Evolutionary conservation across 2,329 filamentous ascomycete genomes (phyloP).

Genomic region (Septoria petroselini): DNA sequence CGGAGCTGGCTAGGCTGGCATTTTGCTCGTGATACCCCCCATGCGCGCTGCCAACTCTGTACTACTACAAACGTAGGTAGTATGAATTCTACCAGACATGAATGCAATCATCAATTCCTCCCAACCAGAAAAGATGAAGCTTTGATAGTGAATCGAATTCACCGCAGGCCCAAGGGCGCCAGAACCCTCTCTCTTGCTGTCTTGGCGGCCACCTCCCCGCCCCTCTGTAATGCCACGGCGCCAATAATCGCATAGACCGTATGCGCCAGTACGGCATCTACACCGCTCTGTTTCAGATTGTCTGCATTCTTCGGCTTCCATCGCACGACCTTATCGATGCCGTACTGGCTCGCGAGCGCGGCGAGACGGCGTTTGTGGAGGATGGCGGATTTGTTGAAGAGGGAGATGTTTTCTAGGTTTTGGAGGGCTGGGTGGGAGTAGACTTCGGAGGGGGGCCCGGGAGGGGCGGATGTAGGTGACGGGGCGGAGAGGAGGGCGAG

Average conservation of each 20-base stretch:
- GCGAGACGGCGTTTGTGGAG: constrained; percentile 65
- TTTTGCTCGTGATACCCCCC: constrained; percentile 4
- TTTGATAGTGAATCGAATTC: too few species aligned
- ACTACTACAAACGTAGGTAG: too few species aligned
- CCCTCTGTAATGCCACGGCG: constrained; percentile 83
- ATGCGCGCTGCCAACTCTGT: not conserved
- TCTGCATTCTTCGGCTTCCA: constrained; percentile 81
- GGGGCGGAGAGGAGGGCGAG: constrained; percentile 57
- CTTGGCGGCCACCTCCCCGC: constrained; percentile 71
- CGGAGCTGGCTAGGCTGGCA: not conserved
- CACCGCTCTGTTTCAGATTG: constrained; percentile 69
- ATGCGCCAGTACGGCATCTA: constrained; percentile 70
- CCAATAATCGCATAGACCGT: constrained; percentile 83
- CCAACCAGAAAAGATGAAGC: too few species aligned
- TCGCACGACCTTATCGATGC: constrained; percentile 71
- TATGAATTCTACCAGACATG: too few species aligned
- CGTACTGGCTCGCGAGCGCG: constrained; percentile 65
- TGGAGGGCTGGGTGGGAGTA: constrained; percentile 69
- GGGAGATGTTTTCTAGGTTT: constrained; percentile 69
- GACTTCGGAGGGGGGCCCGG: constrained; percentile 26
- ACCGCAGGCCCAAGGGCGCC: constrained; percentile 56
- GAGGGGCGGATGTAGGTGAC: constrained; percentile 12
- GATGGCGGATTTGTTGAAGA: constrained; percentile 58
- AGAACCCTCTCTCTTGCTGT: constrained; percentile 76
- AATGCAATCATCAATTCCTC: too few species aligned